Conservation (phyloP, 192 early-diverging fungal species). For the Dissophora globulifera region DNA sequence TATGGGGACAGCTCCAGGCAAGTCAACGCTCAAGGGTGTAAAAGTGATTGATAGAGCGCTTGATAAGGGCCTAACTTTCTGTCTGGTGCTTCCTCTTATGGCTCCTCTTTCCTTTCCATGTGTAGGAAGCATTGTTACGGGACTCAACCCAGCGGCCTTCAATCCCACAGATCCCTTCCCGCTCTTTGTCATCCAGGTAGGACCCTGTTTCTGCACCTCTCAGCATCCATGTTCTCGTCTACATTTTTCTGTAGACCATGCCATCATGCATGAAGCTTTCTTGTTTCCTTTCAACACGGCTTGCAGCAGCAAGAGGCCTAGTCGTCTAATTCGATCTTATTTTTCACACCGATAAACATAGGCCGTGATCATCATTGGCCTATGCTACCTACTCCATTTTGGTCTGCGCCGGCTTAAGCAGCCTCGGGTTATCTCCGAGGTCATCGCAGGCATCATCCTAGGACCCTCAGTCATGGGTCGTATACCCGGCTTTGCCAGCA, state of each 20-base stretch:
- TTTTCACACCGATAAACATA: conserved; percentile 14
- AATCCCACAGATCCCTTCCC: conserved; percentile 65
- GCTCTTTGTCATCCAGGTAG: conserved; percentile 85
- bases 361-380: conserved; percentile 73
- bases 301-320: neutral
- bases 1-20: too few relatives aligned
- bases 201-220: too few relatives aligned
- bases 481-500: conserved; percentile 70
- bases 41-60: too few relatives aligned
- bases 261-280: too few relatives aligned
- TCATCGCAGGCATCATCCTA: conserved; percentile 88
- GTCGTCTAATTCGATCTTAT: neutral
- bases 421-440: conserved; percentile 91
- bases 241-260: too few relatives aligned
- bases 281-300: too few relatives aligned
- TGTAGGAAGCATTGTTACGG: conserved; percentile 68
- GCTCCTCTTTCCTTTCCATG: neutral
- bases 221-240: too few relatives aligned
- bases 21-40: too few relatives aligned
- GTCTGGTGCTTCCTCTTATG: too few relatives aligned
- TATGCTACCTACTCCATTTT: conserved; percentile 77
- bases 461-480: conserved; percentile 88
- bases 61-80: too few relatives aligned
- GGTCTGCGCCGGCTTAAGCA: conserved; percentile 74
- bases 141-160: conserved; percentile 67